Conservation (phyloP, 2,329 filamentous ascomycete genomes). For the Penicillium sp. region DNA sequence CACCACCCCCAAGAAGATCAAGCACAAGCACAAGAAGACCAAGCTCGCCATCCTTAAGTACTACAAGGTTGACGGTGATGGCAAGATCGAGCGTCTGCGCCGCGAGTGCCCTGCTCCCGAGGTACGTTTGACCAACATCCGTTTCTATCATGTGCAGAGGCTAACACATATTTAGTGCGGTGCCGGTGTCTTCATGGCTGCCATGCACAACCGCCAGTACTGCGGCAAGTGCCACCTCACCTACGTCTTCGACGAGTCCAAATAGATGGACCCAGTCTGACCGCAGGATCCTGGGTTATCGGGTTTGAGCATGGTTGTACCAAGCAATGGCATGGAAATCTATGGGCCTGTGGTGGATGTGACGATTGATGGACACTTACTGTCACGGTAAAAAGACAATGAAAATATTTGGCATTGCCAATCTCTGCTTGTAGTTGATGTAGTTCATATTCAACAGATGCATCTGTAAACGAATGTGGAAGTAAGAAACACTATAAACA, state of each 20-base stretch:
- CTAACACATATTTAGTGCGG: constrained; percentile 64
- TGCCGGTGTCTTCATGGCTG: constrained; percentile 99
- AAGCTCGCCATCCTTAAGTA: constrained; percentile 99
- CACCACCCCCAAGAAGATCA: constrained; percentile 99
- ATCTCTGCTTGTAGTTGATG: constrained; percentile 4
- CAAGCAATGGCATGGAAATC: constrained; percentile 9
- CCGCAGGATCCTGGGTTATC: constrained; percentile 12
- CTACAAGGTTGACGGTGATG: constrained; percentile 99
- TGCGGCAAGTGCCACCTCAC: constrained; percentile 68
- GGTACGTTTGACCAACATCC: constrained; percentile 52
- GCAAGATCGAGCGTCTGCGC: constrained; percentile 99
- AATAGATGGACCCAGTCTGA: constrained; percentile 39
- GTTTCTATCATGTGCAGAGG: constrained; percentile 7
- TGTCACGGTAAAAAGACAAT: constrained; percentile 14
- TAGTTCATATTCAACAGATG: constrained; percentile 2
- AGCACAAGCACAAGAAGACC: constrained; percentile 99
- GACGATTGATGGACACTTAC: constrained; percentile 13
- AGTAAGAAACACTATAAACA: no score
- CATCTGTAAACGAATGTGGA: neutral
- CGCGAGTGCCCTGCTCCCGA: constrained; percentile 92
- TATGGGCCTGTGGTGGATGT: constrained; percentile 15
- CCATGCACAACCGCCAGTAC: constrained; percentile 99
- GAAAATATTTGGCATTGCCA: constrained; percentile 13
- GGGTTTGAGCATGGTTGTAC: constrained; percentile 12
- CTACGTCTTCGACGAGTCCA: constrained; percentile 64